phyloP scores from a whole-genome alignment of 306 rosid species.

The Pyrus betulifolia region DNA sequence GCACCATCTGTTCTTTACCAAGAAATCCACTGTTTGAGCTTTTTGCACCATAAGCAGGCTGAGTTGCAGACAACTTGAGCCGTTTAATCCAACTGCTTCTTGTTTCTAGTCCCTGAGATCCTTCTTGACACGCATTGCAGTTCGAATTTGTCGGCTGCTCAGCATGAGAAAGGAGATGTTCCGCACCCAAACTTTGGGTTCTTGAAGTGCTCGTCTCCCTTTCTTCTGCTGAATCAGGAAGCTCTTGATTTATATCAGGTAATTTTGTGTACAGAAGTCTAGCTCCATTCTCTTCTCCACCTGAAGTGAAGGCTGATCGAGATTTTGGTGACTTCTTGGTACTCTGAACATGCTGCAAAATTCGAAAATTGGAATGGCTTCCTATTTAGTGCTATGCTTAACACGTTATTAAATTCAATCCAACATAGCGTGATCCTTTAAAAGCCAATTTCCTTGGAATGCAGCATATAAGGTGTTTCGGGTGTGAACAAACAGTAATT shows the following conservation, averaged over 20 bases:
- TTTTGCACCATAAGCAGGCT: constrained; percentile 42
- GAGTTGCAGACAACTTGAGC: constrained; percentile 45
- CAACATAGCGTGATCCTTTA: constrained; percentile 2
- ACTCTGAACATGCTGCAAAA: constrained; percentile 49
- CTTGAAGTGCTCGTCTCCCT: constrained; percentile 68
- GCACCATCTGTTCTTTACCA: constrained; percentile 19
- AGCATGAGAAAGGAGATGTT: constrained; percentile 54
- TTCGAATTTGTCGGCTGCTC: constrained; percentile 36
- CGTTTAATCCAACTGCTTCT: constrained; percentile 74
- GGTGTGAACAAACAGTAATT: background rate
- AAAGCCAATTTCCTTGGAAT: constrained; percentile 10
- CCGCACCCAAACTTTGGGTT: constrained; percentile 71
- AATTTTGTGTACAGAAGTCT: constrained; percentile 13
- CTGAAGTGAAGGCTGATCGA: constrained; percentile 27
- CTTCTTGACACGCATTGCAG: constrained; percentile 20
- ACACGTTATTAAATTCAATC: constrained; percentile 6
- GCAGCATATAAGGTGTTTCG: background rate
- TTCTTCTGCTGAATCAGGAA: constrained; percentile 40
- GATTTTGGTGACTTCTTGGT: constrained; percentile 29
- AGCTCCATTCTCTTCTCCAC: constrained; percentile 33
- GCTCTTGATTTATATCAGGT: constrained; percentile 51
- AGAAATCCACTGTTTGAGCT: constrained; percentile 27
- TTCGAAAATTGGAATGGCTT: constrained; percentile 6
- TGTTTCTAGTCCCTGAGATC: constrained; percentile 43
- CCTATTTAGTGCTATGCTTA: constrained; percentile 19